Base-by-base conservation (phyloP, 108 stramenopile genomes). In the Fragilaria radians region DNA sequence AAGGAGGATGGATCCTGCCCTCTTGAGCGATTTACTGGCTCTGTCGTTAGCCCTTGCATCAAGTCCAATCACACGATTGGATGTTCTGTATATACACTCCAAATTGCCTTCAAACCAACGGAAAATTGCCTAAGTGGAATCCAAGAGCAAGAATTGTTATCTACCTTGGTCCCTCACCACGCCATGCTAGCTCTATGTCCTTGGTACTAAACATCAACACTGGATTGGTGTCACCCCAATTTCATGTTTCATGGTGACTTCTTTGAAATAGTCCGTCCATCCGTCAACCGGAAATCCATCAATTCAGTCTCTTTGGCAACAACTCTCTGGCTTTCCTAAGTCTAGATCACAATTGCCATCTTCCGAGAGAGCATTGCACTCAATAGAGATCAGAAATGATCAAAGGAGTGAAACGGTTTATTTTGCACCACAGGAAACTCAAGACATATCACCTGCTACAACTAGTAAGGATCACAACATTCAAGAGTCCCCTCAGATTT, bases 201-300 rank as follows among this genome's bases (percentile, higher is more conserved):
- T 52, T 73, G 18, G 67, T 68, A 4, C 51, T 73, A 34, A 63
- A 63, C 28, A 61, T 60, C n/a, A 67, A 31, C 9, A 73, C 66
- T 2, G 72, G 58, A 3, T 28, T 56, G 14, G 66, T 66, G 0
- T 67, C 61, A 27, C 66, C 66, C 11, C 72, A 73, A 46, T 73
- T 62, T 46, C 72, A 73, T 47, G 22, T 67, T 24, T 9, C 57
- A 57, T 48, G 56, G 67, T 18, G 61, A 54, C 22, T 29, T 19
- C 22, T 73, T 73, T 55, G 28, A 59, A 0, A 67, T 54, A 21
- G 34, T 23, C 18, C 45, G n/a, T 7, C n/a, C n/a, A n/a, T n/a
- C 36, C n/a, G n/a, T n/a, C n/a, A n/a, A 42, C 14, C 36, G 14
- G 36, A 14, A 42, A 11, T 14, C 36, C 36, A 14, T 7, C 36